Evolutionary conservation across 1,139 yeast species (phyloP), one percentile per base, ranked within the genome.

Genomic region (Geotrichum australiense): DNA sequence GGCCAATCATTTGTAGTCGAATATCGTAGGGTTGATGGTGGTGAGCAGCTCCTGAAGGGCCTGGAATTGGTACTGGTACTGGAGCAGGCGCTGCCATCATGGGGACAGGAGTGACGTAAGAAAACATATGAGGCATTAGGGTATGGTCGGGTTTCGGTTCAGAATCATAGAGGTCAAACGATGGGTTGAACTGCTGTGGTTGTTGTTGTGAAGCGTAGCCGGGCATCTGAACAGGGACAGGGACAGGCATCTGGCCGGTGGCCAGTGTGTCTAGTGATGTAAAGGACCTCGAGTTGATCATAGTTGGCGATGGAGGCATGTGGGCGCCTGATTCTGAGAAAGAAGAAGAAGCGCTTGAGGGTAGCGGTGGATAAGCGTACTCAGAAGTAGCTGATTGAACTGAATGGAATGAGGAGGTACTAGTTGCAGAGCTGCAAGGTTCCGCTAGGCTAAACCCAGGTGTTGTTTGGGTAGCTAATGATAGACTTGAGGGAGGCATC

Each of bases 1-100:
- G 42, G 19, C 42, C 42, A 24, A 39, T 31, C 31, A 39, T 21
- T 22, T 39, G 38, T 11, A 39, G 20, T 7, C 37, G 42, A 34
- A 30, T 4, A 22, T 28, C 38, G 34, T 34, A 32, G 30, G 26
- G 29, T 31, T 24, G 15, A 23, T 34, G 25, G 27, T 33, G 5
- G 30, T 26, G 4, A 36, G 27, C 8, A 18, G 26, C 7, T 24
- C 27, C 25, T 36, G 39, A n/a, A 33, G 30, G 18, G 36, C 36
- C 12, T 23, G 8, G 19, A 23, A 18, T 18, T 31, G 30, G 30
- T 26, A 22, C 10, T 29, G 24, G 25, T 38, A 35, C 18, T 29
- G 35, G 31, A n/a, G 38, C 20, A 29, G 30, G 35, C 4, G 24
- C 14, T 28, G 37, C 16, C 19, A 36, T 12, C n/a, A 29, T 33